Evolutionary conservation across 805 yeast species (phyloP).

Genomic region (Jamesozyma lodderae): DNA sequence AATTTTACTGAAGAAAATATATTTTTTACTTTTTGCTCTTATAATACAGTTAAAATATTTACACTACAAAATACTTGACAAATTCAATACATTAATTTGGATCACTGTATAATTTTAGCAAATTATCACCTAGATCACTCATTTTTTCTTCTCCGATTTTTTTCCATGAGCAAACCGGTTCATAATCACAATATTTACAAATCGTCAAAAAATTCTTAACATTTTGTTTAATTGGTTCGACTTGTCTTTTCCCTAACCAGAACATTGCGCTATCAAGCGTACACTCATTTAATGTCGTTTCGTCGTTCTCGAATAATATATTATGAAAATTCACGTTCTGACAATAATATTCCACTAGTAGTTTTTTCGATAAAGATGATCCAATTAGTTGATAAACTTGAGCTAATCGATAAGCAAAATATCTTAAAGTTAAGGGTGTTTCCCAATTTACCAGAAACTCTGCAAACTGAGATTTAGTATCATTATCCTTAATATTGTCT

Average conservation of each 20-base stretch:
- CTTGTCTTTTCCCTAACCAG: slow-evolving; percentile 53
- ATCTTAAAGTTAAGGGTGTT: slow-evolving; percentile 45
- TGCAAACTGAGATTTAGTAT: slow-evolving; percentile 11
- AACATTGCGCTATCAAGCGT: slow-evolving; percentile 34
- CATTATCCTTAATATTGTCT: not conserved
- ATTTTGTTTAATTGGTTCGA: slow-evolving; percentile 35
- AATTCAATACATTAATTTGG: too few relatives aligned
- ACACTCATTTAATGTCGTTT: slow-evolving; percentile 22
- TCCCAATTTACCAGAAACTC: slow-evolving; percentile 39
- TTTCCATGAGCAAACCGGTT: slow-evolving; percentile 36
- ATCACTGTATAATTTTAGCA: not conserved
- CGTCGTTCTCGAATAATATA: slow-evolving; percentile 33
- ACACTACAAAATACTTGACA: too few relatives aligned
- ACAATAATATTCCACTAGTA: slow-evolving; percentile 47
- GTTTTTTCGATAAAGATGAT: slow-evolving; percentile 30
- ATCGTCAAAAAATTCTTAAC: slow-evolving; percentile 29
- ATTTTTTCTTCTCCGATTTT: slow-evolving; percentile 15
- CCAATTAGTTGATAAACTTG: slow-evolving; percentile 31
- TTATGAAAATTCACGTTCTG: slow-evolving; percentile 36
- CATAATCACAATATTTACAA: slow-evolving; percentile 51
- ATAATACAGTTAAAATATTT: too few relatives aligned
- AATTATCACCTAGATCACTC: slow-evolving; percentile 9
- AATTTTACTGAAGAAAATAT: too few relatives aligned
- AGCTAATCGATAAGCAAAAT: slow-evolving; percentile 46
- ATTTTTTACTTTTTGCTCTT: too few relatives aligned